Base-by-base conservation (phyloP, 805 yeast species). In the Scheffersomyces spartinae region DNA sequence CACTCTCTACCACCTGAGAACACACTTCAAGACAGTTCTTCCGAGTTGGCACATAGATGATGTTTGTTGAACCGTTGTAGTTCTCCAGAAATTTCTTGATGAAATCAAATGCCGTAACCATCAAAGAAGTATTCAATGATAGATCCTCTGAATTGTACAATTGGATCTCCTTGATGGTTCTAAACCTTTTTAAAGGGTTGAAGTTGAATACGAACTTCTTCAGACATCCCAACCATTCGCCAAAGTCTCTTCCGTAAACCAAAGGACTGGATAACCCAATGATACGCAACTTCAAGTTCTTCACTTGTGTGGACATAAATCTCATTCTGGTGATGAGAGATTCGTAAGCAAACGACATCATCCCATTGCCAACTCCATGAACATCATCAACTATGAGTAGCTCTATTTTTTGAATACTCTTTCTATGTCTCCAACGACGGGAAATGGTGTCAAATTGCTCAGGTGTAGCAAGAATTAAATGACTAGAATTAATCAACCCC, bases 191-290 rank as follows among this genome's bases (percentile, higher is more conserved):
- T 25, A 55, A 55, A 0, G 93, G 74, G 10, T 72, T 64, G 44
- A 79, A 85, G 40, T 84, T 85, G 55, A 62, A 83, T 5, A 75
- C 61, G 25, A 71, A 61, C 12, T 49, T 55, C 39, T 72, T 76
- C 1, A 64, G 38, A 14, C 79, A 75, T 2, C 91, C 94, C 15
- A 91, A 49, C 95, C 97, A 91, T 27, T 77, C 82, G 1, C 81
- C 88, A 30, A 86, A 50, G 35, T 83, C 95, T 26, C 71, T 62
- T 3, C 79, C 81, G 42, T 76, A 80, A 0, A 91, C 72, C 20
- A 88, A 46, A 2, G 94, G 71, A 1, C 72, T 61, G 1, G 81
- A 62, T 13, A 88, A 52, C 0, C 72, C 86, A n/a, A 88, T 68
- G 14, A 85, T 47, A 35, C 97, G 54, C 5, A 71, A 35, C 1